Evolutionary conservation across 2,329 filamentous ascomycete species (phyloP).

Genomic region (Pestalotiopsis fici): DNA sequence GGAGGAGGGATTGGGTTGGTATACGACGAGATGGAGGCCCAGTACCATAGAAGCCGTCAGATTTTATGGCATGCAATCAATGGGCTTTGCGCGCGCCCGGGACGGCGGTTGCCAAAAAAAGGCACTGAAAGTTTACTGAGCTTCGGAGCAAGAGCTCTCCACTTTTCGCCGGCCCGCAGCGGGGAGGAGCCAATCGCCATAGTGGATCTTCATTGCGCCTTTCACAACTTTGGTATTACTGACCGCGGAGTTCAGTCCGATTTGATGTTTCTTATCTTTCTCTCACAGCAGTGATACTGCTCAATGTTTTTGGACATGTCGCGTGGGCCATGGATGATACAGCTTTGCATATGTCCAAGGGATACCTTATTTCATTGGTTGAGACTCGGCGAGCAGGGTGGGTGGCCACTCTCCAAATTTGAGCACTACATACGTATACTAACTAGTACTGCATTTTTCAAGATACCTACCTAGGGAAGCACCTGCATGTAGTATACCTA

Average conservation of each 20-base stretch:
- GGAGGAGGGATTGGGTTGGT: not conserved
- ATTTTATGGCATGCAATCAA: not conserved
- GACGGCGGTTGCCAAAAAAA: not conserved
- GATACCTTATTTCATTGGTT: too few species aligned
- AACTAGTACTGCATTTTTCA: too few species aligned
- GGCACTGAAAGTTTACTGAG: not conserved
- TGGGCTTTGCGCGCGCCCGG: not conserved
- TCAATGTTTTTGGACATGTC: not conserved
- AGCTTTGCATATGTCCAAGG: not conserved
- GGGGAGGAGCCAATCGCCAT: slow-evolving; percentile 8
- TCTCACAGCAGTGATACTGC: not conserved
- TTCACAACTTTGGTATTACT: not conserved
- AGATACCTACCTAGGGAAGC: too few species aligned
- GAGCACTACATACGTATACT: too few species aligned
- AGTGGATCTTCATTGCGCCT: slow-evolving; percentile 5
- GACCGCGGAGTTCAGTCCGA: not conserved
- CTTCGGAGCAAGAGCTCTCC: slow-evolving; percentile 3
- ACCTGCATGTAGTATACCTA: too few species aligned
- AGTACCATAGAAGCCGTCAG: not conserved
- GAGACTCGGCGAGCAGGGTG: too few species aligned
- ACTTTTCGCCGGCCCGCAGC: slow-evolving; percentile 4
- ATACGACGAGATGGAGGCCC: not conserved
- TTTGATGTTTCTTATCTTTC: not conserved
- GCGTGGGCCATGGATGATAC: not conserved
- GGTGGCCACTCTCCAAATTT: too few species aligned